A percentile compares a stretch with the other conserved stretches of the same genome.
Conservation (phyloP, 176 grass and related monocot species). For the Rhynchospora breviuscula region DNA sequence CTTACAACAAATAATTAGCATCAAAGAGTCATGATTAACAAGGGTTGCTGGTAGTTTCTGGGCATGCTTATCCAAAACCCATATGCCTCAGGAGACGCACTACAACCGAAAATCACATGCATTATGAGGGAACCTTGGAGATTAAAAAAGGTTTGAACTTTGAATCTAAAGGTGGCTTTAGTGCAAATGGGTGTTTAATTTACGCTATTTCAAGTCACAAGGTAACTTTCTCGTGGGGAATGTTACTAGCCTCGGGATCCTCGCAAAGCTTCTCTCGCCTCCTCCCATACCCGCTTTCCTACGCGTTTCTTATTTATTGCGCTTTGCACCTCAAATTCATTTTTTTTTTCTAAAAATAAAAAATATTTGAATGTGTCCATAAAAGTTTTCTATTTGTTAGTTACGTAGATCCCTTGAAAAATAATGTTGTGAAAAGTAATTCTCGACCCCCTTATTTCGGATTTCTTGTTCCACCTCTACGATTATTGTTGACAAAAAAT, state of each 20-base stretch:
- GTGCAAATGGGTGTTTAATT: conserved; percentile 16
- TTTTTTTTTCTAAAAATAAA: not conserved
- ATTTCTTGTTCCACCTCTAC: too few relatives aligned
- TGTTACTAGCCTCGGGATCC: conserved; percentile 23
- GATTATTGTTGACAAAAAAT: too few relatives aligned
- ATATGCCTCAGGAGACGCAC: not conserved
- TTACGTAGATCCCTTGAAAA: too few relatives aligned
- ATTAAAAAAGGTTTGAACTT: conserved; percentile 14
- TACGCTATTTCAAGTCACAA: conserved; percentile 5
- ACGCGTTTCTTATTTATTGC: not conserved
- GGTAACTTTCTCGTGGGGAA: conserved; percentile 21
- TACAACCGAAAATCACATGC: conserved; percentile 14
- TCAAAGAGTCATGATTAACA: not conserved
- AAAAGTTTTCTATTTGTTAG: too few relatives aligned
- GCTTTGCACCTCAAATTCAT: not conserved
- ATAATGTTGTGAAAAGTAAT: too few relatives aligned
- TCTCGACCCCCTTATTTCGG: too few relatives aligned
- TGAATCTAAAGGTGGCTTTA: not conserved
- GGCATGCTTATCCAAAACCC: conserved; percentile 12
- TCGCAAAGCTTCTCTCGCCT: not conserved
- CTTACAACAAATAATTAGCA: not conserved
- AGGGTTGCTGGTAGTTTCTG: not conserved
- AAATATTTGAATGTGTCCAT: not conserved
- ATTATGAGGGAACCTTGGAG: not conserved
- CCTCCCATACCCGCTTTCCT: not conserved